These are phyloP conservation scores for Monosporascus ibericus DNA, from an alignment of 2,329 filamentous ascomycete species.

Conservation along the genomic window DNA sequence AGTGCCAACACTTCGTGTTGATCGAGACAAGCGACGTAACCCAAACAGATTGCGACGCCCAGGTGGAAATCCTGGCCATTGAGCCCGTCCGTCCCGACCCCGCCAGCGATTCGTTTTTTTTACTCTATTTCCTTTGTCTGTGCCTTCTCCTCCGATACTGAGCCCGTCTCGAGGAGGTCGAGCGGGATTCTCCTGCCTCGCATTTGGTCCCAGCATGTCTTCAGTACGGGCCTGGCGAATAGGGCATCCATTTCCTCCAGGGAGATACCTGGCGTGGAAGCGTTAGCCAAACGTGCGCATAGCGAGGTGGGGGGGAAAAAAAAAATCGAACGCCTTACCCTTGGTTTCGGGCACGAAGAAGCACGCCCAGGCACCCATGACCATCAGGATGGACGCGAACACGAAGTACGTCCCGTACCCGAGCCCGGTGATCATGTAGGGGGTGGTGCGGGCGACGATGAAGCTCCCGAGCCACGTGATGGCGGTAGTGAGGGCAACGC, in stretches of 20 bases:
- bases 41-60: too few relatives aligned
- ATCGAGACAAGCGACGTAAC: too few relatives aligned
- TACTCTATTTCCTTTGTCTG: too few relatives aligned
- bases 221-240: slow-evolving; percentile 2
- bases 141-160: too few relatives aligned
- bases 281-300: background rate
- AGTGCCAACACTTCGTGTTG: too few relatives aligned
- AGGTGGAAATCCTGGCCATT: too few relatives aligned
- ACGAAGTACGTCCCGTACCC: slow-evolving; percentile 39
- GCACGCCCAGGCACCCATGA: slow-evolving; percentile 33
- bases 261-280: slow-evolving; percentile 9
- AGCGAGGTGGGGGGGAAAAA: background rate
- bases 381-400: slow-evolving; percentile 34
- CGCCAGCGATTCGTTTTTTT: too few relatives aligned
- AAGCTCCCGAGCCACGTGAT: slow-evolving; percentile 18
- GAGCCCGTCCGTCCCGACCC: too few relatives aligned
- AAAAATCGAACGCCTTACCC: slow-evolving; percentile 19
- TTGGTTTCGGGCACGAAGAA: slow-evolving; percentile 39
- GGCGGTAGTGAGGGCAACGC: slow-evolving; percentile 16
- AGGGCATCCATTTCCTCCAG: slow-evolving; percentile 33
- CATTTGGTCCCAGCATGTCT: slow-evolving; percentile 2
- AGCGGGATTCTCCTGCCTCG: background rate
- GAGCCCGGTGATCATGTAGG: slow-evolving; percentile 21
- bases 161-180: too few relatives aligned
- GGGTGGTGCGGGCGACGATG: slow-evolving; percentile 16